Percentiles rank a stretch among this genome's conserved stretches.
phyloP scores from a whole-genome alignment of 2,329 filamentous ascomycete genomes.

The Daldinia sp. region DNA sequence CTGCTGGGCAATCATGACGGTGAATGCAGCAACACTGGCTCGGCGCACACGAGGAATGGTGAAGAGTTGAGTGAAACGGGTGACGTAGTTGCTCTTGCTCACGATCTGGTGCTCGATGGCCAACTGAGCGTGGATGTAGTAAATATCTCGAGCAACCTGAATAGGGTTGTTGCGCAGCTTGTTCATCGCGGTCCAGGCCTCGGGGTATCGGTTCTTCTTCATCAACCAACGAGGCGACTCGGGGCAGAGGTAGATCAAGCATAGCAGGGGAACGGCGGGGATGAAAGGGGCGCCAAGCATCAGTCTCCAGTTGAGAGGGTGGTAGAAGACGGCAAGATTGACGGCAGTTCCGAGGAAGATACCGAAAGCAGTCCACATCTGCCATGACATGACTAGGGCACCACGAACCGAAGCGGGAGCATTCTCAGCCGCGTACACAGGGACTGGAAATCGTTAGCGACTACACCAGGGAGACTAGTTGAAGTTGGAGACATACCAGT shows the following conservation, averaged over 20 bases:
- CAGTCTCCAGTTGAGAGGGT: constrained; percentile 49
- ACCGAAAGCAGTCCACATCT: constrained; percentile 71
- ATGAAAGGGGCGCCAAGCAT: constrained; percentile 68
- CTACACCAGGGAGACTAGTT: no score
- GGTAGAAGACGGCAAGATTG: constrained; percentile 60
- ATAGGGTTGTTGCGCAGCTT: constrained; percentile 62
- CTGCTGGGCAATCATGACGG: constrained; percentile 82
- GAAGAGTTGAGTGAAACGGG: constrained; percentile 71
- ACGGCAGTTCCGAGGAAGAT: constrained; percentile 69
- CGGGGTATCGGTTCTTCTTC: constrained; percentile 68
- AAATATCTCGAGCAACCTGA: constrained; percentile 68
- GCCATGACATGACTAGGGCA: constrained; percentile 85
- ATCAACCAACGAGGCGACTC: constrained; percentile 72
- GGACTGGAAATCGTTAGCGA: constrained; percentile 54
- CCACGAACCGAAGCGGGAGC: constrained; percentile 74
- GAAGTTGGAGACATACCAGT: constrained; percentile 52
- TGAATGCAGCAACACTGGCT: constrained; percentile 78
- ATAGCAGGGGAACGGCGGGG: constrained; percentile 63
- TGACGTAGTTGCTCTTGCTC: constrained; percentile 63
- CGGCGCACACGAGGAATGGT: constrained; percentile 73
- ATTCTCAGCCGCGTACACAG: constrained; percentile 79
- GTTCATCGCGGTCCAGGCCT: constrained; percentile 66
- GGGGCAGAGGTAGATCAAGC: constrained; percentile 71
- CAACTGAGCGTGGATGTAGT: constrained; percentile 71
- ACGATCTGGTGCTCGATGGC: constrained; percentile 64